Base-by-base conservation (phyloP, 495 filamentous ascomycete genomes). In the Aspergillus kassunensis region DNA sequence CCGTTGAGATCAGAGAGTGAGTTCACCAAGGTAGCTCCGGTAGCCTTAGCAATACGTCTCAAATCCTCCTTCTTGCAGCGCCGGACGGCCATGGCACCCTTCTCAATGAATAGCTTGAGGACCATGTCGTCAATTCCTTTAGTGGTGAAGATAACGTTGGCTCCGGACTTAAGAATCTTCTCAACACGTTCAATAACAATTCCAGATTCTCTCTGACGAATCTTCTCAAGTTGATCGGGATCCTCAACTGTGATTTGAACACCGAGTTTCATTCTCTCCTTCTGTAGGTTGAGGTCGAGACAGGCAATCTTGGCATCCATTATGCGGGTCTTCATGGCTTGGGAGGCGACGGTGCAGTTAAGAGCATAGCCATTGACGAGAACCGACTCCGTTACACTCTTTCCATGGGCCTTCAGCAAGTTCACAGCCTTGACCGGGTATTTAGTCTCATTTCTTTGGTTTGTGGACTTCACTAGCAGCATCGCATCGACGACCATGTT, bases 381-480 rank as follows among this genome's bases (percentile, higher is more conserved):
- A 13, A 96, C 73, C 13, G 91, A 96, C 75, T 99, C 93, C 19
- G 80, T 79, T 27, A 84, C 82, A 63, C 88, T 88, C 80, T 96
- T 95, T 65, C 93, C 93, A 67, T 99, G 93, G 7, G 93, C 95
- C 73, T 99, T 99, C 33, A 99, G 83, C 49, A 97, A 85, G 68
- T 99, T 99, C 63, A 99, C 95, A 24, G 93, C 93, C 79, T 97
- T 99, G 54, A 99, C 93, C 7, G 93, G 93, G 67, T 99, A 99
- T 73, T 97, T 99, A 61, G 81, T 71, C 67, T 99, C 93, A 68
- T 79, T 82, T 68, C 83, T 83, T 77, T 88, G 90, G 74, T 96
- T 97, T 39, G 84, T 88, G 27, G 86, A 84, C 79, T 95, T 96
- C 57, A 99, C 95, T 37, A 91, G 84, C 66, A 89, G 84, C 82